Evolutionary conservation across 148 eudicot species (phyloP).

Genomic region (Rhododendron molle): DNA sequence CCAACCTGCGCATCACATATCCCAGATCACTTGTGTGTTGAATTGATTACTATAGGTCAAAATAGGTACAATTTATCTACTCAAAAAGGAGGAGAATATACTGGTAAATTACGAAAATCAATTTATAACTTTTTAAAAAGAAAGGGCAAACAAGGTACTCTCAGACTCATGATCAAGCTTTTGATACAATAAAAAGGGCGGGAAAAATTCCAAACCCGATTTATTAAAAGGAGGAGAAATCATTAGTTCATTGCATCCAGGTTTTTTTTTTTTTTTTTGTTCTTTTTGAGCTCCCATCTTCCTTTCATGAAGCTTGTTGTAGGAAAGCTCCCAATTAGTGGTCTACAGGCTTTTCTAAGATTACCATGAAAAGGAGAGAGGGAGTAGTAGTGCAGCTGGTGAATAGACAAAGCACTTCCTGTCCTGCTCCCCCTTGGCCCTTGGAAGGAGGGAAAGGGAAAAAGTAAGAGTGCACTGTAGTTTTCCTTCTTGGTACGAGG

Average conservation of each 20-base stretch:
- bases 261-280: neutral
- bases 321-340: constrained; percentile 30
- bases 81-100: constrained; percentile 12
- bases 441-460: constrained; percentile 6
- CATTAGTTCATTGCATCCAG: constrained; percentile 18
- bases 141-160: constrained; percentile 12
- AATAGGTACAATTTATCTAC: constrained; percentile 5
- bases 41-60: neutral
- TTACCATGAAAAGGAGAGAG: constrained; percentile 36
- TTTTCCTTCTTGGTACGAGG: constrained; percentile 11
- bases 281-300: constrained; percentile 16
- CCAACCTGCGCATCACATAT: constrained; percentile 4
- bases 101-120: constrained; percentile 7
- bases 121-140: constrained; percentile 16
- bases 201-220: constrained; percentile 11
- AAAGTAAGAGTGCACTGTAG: constrained; percentile 22
- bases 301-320: constrained; percentile 18
- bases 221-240: constrained; percentile 29
- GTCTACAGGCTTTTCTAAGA: constrained; percentile 23
- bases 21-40: neutral
- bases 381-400: constrained; percentile 28
- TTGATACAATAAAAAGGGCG: constrained; percentile 21
- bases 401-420: constrained; percentile 41
- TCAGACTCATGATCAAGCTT: constrained; percentile 28
- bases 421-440: neutral